Evolutionary conservation across 805 yeast genomes (phyloP), one percentile per base, ranked within the genome.

Genomic region (Candida methanosorbosa): DNA sequence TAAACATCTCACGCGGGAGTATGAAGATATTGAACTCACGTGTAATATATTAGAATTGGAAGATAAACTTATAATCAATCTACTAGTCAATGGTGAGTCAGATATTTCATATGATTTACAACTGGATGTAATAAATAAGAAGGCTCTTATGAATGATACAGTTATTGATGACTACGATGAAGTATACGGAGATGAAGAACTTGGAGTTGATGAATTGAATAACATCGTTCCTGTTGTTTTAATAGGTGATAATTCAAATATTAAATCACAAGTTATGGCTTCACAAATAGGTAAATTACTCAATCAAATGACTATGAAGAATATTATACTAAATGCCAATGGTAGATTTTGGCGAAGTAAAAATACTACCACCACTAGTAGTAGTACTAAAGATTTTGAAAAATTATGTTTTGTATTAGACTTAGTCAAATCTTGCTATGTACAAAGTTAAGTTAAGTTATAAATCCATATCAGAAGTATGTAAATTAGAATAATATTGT

Each of bases 71-170:
- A 50, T 72, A 11, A 35, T 72, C 23, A 59, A 62, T 24, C 42
- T 72, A 8, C 46, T 60, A 24, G 50, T 58, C 32, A 52, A 70
- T 45, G 76, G 75, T 2, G 61, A 66, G 19, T 60, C 61, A 38
- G 77, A 72, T 47, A 59, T 68, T 4, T 61, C 74, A 0, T 69
- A 66, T 40, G 74, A 68, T 37, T 44, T 70, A 9, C 69, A 63
- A 30, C 38, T 52, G 2, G 45, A 56, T 2, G 32, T 35, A 8
- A 13, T 45, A 9, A 34, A 37, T 7, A 48, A 42, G 25, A 36
- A 43, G 9, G 49, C 50, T 3, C 32, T 25, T 18, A 18, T 18
- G 19, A 18, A 49, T 48, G 19, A 12, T 17, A 4, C n/a, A 14
- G 26, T 32, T 26, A 18, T 30, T 23, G 33, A 31, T 18, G 36